These are phyloP conservation scores for Salix udensis DNA, from an alignment of 345 rosid genomes.

Conservation along the genomic window DNA sequence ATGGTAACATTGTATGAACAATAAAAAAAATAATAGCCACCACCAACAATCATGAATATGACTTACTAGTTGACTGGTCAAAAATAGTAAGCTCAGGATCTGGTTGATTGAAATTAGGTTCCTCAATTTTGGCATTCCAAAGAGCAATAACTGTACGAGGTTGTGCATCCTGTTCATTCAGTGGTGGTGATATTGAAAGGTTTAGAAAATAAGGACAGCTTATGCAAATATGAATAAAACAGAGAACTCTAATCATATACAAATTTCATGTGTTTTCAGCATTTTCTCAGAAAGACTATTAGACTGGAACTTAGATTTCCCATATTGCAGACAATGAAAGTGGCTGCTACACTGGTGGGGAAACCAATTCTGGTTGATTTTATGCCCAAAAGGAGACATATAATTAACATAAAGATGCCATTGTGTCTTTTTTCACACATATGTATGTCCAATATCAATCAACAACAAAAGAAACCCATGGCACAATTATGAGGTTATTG, in stretches of 20 bases:
- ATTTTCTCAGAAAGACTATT: not conserved
- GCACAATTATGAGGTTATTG: not conserved
- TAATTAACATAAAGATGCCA: not conserved
- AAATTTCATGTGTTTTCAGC: not conserved
- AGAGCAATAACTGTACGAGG: slow-evolving; percentile 39
- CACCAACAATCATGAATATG: not conserved
- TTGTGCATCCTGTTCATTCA: slow-evolving; percentile 36
- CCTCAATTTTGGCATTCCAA: slow-evolving; percentile 50
- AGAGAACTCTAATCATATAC: not conserved
- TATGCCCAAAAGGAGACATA: not conserved
- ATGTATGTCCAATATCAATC: not conserved
- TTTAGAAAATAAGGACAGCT: not conserved
- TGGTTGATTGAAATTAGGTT: slow-evolving; percentile 36
- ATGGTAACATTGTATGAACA: not conserved
- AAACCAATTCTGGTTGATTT: not conserved
- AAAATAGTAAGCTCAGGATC: slow-evolving; percentile 33
- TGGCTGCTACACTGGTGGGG: not conserved
- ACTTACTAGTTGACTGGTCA: slow-evolving; percentile 43
- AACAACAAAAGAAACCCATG: not conserved
- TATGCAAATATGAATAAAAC: not conserved
- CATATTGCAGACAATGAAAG: not conserved
- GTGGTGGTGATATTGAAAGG: slow-evolving; percentile 7
- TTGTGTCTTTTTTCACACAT: no score
- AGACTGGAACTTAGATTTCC: slow-evolving; percentile 2
- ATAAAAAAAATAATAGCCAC: not conserved